A percentile compares a stretch with the other conserved stretches of the same genome.
These are phyloP conservation scores for Cryptococcus sp. DNA, from an alignment of 1,284 basidiomycete species.

Conservation along the genomic window DNA sequence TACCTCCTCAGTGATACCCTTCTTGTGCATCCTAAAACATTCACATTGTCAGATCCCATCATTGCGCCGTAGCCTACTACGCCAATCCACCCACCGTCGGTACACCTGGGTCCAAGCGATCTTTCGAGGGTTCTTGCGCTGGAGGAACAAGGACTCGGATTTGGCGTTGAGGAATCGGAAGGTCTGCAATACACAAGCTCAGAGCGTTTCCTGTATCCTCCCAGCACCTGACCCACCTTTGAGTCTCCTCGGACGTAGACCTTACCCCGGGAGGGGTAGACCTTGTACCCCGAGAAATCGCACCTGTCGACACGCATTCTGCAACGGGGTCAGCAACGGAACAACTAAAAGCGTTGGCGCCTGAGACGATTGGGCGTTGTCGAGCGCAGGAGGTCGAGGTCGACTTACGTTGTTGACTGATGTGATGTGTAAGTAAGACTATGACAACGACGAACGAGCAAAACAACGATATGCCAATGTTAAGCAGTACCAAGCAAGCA, in stretches of 20 bases:
- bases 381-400: background rate
- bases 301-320: conserved; percentile 93
- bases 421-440: background rate
- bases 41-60: background rate
- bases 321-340: conserved; percentile 1
- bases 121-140: conserved; percentile 99
- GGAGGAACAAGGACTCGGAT: conserved; percentile 94
- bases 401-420: conserved; percentile 9
- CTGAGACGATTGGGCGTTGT: background rate
- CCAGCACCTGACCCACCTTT: conserved; percentile 66
- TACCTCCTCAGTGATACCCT: conserved; percentile 98
- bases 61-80: background rate
- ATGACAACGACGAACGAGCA: no score
- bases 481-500: no score
- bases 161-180: conserved; percentile 90
- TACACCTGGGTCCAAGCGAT: conserved; percentile 97
- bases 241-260: conserved; percentile 95
- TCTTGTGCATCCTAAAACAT: conserved; percentile 85
- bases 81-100: conserved; percentile 59
- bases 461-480: no score
- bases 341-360: background rate
- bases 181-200: conserved; percentile 59
- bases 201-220: background rate
- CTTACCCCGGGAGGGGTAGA: conserved; percentile 95
- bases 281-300: conserved; percentile 91